These are phyloP conservation scores for Cyberlindnera mrakii DNA, from an alignment of 805 yeast species.

Conservation along the genomic window DNA sequence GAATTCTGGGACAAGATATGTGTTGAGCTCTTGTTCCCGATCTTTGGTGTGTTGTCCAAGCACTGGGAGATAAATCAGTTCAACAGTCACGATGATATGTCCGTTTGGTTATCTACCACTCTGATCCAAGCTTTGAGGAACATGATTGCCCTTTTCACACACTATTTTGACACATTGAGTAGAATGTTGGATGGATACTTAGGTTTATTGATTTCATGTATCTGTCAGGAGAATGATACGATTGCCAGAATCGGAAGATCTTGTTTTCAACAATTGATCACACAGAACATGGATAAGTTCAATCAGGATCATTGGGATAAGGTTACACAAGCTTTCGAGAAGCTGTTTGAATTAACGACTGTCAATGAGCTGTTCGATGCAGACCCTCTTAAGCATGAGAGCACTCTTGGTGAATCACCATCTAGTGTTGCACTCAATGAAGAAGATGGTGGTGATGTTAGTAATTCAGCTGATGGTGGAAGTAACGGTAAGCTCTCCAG, in stretches of 20 bases:
- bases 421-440: slow-evolving; percentile 3
- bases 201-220: slow-evolving; percentile 74
- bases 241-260: slow-evolving; percentile 92
- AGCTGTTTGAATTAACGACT: slow-evolving; percentile 73
- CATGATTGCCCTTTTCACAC: slow-evolving; percentile 75
- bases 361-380: slow-evolving; percentile 74
- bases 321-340: slow-evolving; percentile 57
- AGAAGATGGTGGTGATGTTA: slow-evolving; percentile 19
- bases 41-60: slow-evolving; percentile 71
- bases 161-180: slow-evolving; percentile 72
- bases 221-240: slow-evolving; percentile 95
- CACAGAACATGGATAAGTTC: slow-evolving; percentile 69
- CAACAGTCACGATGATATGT: slow-evolving; percentile 72
- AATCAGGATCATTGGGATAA: slow-evolving; percentile 65
- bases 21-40: slow-evolving; percentile 77
- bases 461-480: slow-evolving; percentile 17
- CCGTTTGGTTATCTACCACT: slow-evolving; percentile 96
- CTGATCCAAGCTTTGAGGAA: slow-evolving; percentile 91
- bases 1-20: slow-evolving; percentile 83
- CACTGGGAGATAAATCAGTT: slow-evolving; percentile 69
- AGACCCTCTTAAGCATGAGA: slow-evolving; percentile 34
- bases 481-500: slow-evolving; percentile 19
- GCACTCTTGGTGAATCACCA: slow-evolving; percentile 4
- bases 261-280: slow-evolving; percentile 72
- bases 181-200: slow-evolving; percentile 74